Conservation (phyloP, 768 basidiomycete species). For the Lentinula aciculospora region DNA sequence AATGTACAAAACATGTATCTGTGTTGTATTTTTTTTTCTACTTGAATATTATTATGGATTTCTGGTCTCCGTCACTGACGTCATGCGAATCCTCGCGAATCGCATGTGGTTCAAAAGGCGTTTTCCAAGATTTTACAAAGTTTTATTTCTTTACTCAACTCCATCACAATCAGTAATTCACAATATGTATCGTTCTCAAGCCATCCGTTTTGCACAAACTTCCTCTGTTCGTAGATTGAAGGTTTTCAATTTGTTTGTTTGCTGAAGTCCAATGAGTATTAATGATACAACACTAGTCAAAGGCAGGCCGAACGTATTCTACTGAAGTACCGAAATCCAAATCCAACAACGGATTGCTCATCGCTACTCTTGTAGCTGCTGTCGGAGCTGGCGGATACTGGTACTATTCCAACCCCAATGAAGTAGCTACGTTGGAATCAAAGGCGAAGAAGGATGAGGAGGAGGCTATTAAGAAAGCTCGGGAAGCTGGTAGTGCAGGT, state of each 20-base stretch:
- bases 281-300: background rate
- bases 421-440: conserved; percentile 3
- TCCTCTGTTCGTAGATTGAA: background rate
- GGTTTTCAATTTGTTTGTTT: background rate
- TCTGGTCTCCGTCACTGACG: background rate
- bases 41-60: background rate
- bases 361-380: conserved; percentile 6
- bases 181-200: conserved; percentile 9
- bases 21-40: background rate
- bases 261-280: background rate
- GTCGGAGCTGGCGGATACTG: conserved; percentile 11
- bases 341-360: background rate
- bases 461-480: conserved; percentile 6
- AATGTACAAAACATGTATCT: background rate
- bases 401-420: conserved; percentile 12
- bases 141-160: too few relatives aligned
- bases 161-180: too few relatives aligned
- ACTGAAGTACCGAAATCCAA: background rate
- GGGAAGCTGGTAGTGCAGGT: conserved; percentile 8
- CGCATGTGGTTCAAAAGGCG: background rate
- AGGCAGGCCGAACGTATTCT: background rate
- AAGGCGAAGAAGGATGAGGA: conserved; percentile 9
- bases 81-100: background rate
- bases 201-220: conserved; percentile 1
- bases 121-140: too few relatives aligned